phyloP scores from a whole-genome alignment of 2,329 filamentous ascomycete species.

The Aspergillus aculeatinus region DNA sequence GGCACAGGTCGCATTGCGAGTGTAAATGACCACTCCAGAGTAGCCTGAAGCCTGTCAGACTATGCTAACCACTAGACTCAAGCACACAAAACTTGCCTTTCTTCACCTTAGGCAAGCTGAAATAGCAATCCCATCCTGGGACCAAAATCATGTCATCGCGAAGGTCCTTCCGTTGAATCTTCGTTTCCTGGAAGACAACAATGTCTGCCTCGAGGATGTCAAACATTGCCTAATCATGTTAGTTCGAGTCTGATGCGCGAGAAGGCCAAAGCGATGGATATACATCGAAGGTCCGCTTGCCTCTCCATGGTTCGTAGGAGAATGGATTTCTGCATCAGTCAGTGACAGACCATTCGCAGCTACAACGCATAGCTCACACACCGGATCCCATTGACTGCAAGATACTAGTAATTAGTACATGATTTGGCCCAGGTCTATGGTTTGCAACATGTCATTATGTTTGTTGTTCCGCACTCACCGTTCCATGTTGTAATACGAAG shows the following conservation, averaged over 20 bases:
- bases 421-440: background rate
- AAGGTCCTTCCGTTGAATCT: slow-evolving; percentile 91
- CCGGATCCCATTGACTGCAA: slow-evolving; percentile 75
- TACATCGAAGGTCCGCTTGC: slow-evolving; percentile 68
- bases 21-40: slow-evolving; percentile 93
- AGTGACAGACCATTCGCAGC: background rate
- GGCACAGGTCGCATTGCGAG: slow-evolving; percentile 77
- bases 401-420: slow-evolving; percentile 27
- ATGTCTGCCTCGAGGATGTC: slow-evolving; percentile 90
- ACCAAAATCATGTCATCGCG: slow-evolving; percentile 94
- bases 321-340: slow-evolving; percentile 68
- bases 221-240: slow-evolving; percentile 72
- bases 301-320: slow-evolving; percentile 78
- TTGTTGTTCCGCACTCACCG: slow-evolving; percentile 52
- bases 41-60: slow-evolving; percentile 63
- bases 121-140: slow-evolving; percentile 93
- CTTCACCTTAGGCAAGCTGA: slow-evolving; percentile 88
- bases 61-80: background rate
- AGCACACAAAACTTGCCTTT: slow-evolving; percentile 61
- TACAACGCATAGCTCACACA: slow-evolving; percentile 30
- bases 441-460: background rate
- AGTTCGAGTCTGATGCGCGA: background rate
- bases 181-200: slow-evolving; percentile 91
- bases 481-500: slow-evolving; percentile 86
- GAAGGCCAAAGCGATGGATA: slow-evolving; percentile 1